Evolutionary conservation across 2,329 filamentous ascomycete species (phyloP).

Genomic region (Colletotrichum neosansevieriae): DNA sequence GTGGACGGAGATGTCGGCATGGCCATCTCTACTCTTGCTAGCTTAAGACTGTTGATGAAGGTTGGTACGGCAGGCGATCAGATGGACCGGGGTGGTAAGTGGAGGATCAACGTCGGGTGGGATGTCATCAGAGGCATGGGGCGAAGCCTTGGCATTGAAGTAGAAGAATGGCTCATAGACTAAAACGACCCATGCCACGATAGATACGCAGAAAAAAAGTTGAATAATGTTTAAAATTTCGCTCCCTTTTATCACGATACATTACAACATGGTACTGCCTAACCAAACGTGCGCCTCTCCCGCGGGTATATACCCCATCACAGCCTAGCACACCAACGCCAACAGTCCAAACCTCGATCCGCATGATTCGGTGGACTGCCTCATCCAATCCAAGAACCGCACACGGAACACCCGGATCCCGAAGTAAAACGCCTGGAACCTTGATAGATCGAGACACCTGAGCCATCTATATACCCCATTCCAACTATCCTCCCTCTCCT

Average conservation of each 20-base stretch:
- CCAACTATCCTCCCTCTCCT: not conserved
- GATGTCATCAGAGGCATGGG: conserved; percentile 79
- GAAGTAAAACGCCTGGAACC: conserved; percentile 3
- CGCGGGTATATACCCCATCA: not conserved
- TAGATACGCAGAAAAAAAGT: not conserved
- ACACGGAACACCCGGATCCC: not conserved
- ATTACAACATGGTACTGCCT: not conserved
- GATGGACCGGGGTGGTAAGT: conserved; percentile 77
- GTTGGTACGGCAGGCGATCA: conserved; percentile 72
- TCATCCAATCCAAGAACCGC: not conserved
- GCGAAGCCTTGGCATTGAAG: conserved; percentile 80
- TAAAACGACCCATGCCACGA: conserved; percentile 48
- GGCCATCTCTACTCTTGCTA: conserved; percentile 79
- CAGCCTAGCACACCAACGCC: not conserved
- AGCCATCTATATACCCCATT: conserved; percentile 15
- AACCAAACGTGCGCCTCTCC: not conserved
- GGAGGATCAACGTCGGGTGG: conserved; percentile 84
- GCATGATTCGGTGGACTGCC: not conserved
- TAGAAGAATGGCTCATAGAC: conserved; percentile 81
- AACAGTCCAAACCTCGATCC: not conserved
- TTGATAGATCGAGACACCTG: not conserved
- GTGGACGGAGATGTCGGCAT: conserved; percentile 70
- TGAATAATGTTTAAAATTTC: not conserved
- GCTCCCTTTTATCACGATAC: not conserved
- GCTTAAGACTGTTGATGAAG: conserved; percentile 75